Base-by-base conservation (phyloP, 2,329 filamentous ascomycete species). In the Aspergillus pseudoglaucus region DNA sequence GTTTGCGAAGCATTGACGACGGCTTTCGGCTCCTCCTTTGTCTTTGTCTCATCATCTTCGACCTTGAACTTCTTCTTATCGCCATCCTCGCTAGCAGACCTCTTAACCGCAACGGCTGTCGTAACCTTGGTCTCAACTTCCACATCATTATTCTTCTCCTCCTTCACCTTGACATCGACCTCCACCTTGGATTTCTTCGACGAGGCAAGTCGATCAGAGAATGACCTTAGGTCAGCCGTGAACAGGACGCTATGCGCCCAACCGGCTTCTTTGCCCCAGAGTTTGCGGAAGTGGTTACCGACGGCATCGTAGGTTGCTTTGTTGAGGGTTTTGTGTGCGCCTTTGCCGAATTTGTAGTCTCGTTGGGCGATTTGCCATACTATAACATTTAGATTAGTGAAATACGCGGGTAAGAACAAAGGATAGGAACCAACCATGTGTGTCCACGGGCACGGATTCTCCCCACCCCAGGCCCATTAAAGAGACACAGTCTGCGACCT, bases 191-290 rank as follows among this genome's bases (percentile, higher is more conserved):
- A 70, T 62, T 66, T 65, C 57, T 68, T 64, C 30, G 65, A 63
- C 55, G 62, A 64, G 57, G 60, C 64, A n/a, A 81, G 63, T 55
- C 74, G 77, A 55, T 88, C 85, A 0, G 90, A 85, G 61, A 97
- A 97, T 0, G 88, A 81, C 61, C 82, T 87, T 48, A 98, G 68
- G 62, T 98, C 90, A 0, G 93, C 94, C 0, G 93, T 95, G 62
- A 98, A 98, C 10, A 98, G 75, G 7, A 98, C 93, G 2, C 88
- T 95, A 71, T 98, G 93, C 8, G 94, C 93, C 94, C 94, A 98
- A 1, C 93, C 93, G 1, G 93, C 93, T 59, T 97, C 88, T 49
- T 85, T 81, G 0, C 93, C 93, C 93, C 94, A 98, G 0, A 97
- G 76, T 33, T 77, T 77, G 47, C 93, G 81, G 60, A 98, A 98